These are phyloP conservation scores for Colletotrichum cereale DNA, from an alignment of 2,329 filamentous ascomycete genomes.

Conservation along the genomic window DNA sequence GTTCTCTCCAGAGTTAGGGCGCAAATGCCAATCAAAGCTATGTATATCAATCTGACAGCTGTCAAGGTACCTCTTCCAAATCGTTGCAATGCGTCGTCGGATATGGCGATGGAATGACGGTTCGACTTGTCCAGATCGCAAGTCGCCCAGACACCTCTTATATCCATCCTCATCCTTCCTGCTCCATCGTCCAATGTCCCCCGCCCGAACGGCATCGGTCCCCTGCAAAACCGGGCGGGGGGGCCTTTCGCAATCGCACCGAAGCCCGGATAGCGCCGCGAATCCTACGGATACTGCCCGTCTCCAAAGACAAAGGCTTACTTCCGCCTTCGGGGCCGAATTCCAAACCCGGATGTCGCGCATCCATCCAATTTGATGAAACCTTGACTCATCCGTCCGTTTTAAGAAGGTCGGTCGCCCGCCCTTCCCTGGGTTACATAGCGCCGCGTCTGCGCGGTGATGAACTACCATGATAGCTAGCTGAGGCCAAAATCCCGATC, in stretches of 20 bases:
- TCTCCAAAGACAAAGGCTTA: background rate
- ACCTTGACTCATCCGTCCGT: background rate
- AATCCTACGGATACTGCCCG: background rate
- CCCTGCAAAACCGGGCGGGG: background rate
- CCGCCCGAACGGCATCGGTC: background rate
- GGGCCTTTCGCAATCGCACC: background rate
- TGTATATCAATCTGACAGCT: background rate
- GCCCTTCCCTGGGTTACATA: too few species aligned
- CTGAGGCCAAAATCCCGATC: background rate
- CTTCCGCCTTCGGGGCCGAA: background rate
- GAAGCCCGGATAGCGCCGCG: background rate
- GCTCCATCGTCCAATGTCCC: background rate
- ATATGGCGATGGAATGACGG: background rate
- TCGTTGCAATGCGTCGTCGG: background rate
- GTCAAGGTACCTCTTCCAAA: background rate
- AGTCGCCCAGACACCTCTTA: background rate
- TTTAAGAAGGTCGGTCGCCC: conserved; percentile 26
- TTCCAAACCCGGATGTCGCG: background rate
- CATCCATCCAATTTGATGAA: background rate
- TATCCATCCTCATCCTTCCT: background rate
- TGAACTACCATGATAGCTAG: background rate
- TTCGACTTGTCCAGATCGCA: background rate
- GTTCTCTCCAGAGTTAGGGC: background rate
- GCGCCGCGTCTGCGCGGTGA: too few species aligned
- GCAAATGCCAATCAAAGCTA: background rate